Evolutionary conservation across 108 stramenopile genomes (phyloP).

Genomic region (Nannochloropsis salina): DNA sequence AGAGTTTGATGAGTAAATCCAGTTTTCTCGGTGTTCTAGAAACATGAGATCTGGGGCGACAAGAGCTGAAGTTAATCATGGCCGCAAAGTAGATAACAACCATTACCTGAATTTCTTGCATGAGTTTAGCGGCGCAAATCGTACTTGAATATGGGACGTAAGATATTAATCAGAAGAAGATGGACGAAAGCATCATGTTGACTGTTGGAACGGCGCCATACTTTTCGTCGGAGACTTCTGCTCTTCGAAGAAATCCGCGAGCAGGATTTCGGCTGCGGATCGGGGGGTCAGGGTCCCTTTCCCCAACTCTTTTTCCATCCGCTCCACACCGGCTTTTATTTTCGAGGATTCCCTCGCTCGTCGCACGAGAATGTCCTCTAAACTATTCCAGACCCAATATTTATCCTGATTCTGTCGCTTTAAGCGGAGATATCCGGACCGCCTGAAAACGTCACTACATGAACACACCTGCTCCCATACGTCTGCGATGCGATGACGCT

Average conservation of each 20-base stretch:
- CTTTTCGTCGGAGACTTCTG: background rate
- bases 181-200: too few relatives aligned
- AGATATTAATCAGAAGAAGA: too few relatives aligned
- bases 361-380: slow-evolving; percentile 28
- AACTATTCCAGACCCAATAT: slow-evolving; percentile 31
- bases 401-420: slow-evolving; percentile 23
- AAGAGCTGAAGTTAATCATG: too few relatives aligned
- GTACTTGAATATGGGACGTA: too few relatives aligned
- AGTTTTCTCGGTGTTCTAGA: too few relatives aligned
- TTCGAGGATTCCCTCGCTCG: background rate
- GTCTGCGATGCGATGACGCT: slow-evolving; percentile 24
- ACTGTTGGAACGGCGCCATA: too few relatives aligned
- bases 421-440: slow-evolving; percentile 21
- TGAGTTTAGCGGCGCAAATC: too few relatives aligned
- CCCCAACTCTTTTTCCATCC: background rate
- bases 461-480: slow-evolving; percentile 46
- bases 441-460: slow-evolving; percentile 3
- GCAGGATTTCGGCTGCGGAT: slow-evolving; percentile 21
- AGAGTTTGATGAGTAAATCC: too few relatives aligned
- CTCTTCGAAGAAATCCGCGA: slow-evolving; percentile 22
- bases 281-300: slow-evolving; percentile 25
- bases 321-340: background rate
- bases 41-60: too few relatives aligned
- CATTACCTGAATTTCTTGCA: too few relatives aligned
- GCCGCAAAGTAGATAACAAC: too few relatives aligned